These are phyloP conservation scores for Fusarium sp. DNA, from an alignment of 2,329 filamentous ascomycete genomes.

Conservation along the genomic window DNA sequence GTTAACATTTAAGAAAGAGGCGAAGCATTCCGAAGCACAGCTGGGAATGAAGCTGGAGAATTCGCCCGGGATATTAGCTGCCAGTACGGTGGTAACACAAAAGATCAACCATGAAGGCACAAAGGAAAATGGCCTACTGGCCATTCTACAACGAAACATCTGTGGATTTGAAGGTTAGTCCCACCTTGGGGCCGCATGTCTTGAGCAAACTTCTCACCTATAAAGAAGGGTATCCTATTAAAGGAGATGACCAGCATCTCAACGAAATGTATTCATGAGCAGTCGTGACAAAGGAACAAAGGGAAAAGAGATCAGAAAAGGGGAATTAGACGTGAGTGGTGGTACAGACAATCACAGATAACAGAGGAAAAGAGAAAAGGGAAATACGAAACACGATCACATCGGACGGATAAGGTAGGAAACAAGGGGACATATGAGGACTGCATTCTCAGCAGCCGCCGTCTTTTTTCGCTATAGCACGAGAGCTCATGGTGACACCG, in stretches of 20 bases:
- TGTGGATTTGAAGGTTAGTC: slow-evolving; percentile 34
- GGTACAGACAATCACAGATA: slow-evolving; percentile 22
- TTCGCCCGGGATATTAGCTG: slow-evolving; percentile 52
- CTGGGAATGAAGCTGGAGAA: slow-evolving; percentile 62
- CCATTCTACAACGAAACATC: slow-evolving; percentile 61
- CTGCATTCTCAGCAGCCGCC: slow-evolving; percentile 28
- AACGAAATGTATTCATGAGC: slow-evolving; percentile 47
- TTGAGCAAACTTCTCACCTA: slow-evolving; percentile 41
- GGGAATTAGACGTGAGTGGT: slow-evolving; percentile 12
- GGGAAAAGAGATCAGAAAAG: slow-evolving; percentile 12
- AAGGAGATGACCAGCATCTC: slow-evolving; percentile 54
- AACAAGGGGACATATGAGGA: slow-evolving; percentile 37
- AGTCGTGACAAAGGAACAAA: slow-evolving; percentile 38
- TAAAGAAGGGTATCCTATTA: slow-evolving; percentile 42
- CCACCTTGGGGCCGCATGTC: background rate
- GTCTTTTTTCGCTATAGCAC: slow-evolving; percentile 12
- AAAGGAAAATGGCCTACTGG: slow-evolving; percentile 50
- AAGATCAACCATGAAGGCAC: slow-evolving; percentile 51
- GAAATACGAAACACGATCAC: slow-evolving; percentile 35
- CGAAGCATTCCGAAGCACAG: slow-evolving; percentile 72
- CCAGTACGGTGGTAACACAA: slow-evolving; percentile 43
- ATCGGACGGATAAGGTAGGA: slow-evolving; percentile 18
- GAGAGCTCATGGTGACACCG: slow-evolving; percentile 2
- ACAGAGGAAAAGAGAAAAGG: slow-evolving; percentile 24
- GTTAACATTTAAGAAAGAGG: slow-evolving; percentile 71